A percentile compares a stretch with the other conserved stretches of the same genome.
Evolutionary conservation across 306 rosid genomes (phyloP).

Genomic region (Acacia acuminata): DNA sequence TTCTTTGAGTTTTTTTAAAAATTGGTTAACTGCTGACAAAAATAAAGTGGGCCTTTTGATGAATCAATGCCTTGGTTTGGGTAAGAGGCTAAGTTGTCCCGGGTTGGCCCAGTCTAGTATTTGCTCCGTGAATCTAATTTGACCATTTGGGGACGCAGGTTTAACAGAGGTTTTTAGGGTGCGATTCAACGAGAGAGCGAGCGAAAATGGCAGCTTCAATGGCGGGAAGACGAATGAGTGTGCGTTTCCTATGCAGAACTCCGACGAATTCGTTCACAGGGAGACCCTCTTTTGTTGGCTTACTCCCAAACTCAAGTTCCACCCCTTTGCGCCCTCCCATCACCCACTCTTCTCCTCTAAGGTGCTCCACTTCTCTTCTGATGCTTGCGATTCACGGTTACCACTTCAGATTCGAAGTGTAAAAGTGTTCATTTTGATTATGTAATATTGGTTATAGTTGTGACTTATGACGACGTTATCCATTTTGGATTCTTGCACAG

Average conservation of each 20-base stretch:
- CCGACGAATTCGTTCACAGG: conserved; percentile 10
- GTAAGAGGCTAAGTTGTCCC: not conserved
- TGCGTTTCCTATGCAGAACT: conserved; percentile 20
- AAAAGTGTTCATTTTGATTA: not conserved
- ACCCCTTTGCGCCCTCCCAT: not conserved
- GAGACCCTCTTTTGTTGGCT: not conserved
- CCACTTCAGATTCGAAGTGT: not conserved
- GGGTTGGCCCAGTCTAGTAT: not conserved
- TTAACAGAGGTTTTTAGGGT: conserved; percentile 35
- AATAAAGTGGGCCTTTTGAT: too few species aligned
- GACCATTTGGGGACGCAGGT: not conserved
- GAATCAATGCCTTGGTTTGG: not conserved
- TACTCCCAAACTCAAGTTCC: conserved; percentile 9
- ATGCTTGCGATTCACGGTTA: not conserved
- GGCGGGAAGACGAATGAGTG: conserved; percentile 26
- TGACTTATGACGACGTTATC: not conserved
- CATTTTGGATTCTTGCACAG: conserved; percentile 9
- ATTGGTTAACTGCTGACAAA: too few species aligned
- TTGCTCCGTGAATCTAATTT: not conserved
- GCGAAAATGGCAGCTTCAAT: not conserved
- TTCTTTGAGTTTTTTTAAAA: too few species aligned
- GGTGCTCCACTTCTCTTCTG: not conserved
- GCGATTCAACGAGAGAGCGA: not conserved
- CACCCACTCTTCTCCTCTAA: not conserved
- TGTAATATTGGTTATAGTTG: not conserved